Evolutionary conservation across 768 basidiomycete genomes (phyloP), one percentile per base, ranked within the genome.

Genomic region (Kockovaella imperatae): DNA sequence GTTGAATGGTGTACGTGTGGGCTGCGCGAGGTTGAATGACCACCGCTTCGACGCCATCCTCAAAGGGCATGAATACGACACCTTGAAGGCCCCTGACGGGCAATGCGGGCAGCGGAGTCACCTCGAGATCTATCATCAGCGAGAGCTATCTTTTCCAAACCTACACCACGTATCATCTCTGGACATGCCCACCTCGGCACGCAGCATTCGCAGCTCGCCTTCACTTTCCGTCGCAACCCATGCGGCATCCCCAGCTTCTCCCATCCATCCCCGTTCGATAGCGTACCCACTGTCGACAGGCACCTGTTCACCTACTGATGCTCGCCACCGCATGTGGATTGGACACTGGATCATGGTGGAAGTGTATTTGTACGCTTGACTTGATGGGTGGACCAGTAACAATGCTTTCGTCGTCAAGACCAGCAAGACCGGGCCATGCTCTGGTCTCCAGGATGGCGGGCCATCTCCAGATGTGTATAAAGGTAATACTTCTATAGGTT

Each of bases 201-300:
- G 49, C 1, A 52, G 43, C 20, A 66, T 50, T 0, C 60, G 49
- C 1, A 41, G 28, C 17, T 54, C 41, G 5, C 46, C 55, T 11
- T 57, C 49, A 23, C 38, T 18, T 11, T 35, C 56, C 47, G 50
- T 56, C 3, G 56, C 64, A 1, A 56, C 46, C 64, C 64, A 66
- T 5, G 48, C 57, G 21, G 54, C 32, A 38, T 55, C 49, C 4
- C 46, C 51, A 4, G 23, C 35, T 5, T 57, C 49, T 0, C 54
- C 59, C 30, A 59, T 48, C 64, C 64, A 66, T 1, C 60, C 64
- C 34, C 26, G 32, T 6, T 26, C 30, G 8, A 53, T 40, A 18
- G 26, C 50, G 42, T 46, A 38, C 5, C 49, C 51, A 17, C 32
- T 41, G 20, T 52, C 54, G 10, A 7, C 23, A 25, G 47, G 43